These are phyloP conservation scores for Diaporthe sp. DNA, from an alignment of 2,329 filamentous ascomycete species.

Conservation along the genomic window DNA sequence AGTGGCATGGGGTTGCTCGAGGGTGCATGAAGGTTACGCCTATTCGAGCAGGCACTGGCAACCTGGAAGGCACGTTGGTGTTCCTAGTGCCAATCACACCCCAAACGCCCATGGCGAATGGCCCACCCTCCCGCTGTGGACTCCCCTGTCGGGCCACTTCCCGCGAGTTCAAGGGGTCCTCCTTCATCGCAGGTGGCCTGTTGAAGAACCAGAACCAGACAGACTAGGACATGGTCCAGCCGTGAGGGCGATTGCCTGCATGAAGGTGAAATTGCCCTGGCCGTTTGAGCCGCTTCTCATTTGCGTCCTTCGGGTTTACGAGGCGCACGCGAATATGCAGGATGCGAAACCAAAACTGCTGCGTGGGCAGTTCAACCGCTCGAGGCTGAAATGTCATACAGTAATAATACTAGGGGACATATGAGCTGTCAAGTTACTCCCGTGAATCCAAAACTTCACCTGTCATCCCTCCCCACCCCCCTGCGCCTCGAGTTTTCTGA, in stretches of 20 bases:
- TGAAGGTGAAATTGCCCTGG: constrained; percentile 9
- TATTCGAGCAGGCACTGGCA: constrained; percentile 16
- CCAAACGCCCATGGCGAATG: not conserved
- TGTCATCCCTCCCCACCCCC: not conserved
- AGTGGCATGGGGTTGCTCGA: constrained; percentile 1
- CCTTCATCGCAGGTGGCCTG: not conserved
- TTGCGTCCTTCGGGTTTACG: not conserved
- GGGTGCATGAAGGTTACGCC: constrained; percentile 26
- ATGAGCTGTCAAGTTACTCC: constrained; percentile 5
- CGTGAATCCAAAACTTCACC: not conserved
- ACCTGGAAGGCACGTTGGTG: not conserved
- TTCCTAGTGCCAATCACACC: not conserved
- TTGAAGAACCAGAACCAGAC: not conserved
- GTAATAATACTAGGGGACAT: not conserved
- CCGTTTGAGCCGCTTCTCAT: constrained; percentile 14
- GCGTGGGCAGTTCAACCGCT: not conserved
- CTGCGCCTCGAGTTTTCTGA: not conserved
- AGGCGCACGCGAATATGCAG: not conserved
- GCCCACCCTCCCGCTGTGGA: constrained; percentile 13
- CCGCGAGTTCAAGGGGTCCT: not conserved
- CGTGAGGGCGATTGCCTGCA: not conserved
- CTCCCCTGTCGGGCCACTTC: constrained; percentile 17
- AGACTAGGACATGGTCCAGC: constrained; percentile 15
- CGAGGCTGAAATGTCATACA: not conserved
- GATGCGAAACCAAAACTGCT: constrained; percentile 3